These are phyloP conservation scores for Cladosporium sp. DNA, from an alignment of 2,329 filamentous ascomycete genomes.

Conservation along the genomic window DNA sequence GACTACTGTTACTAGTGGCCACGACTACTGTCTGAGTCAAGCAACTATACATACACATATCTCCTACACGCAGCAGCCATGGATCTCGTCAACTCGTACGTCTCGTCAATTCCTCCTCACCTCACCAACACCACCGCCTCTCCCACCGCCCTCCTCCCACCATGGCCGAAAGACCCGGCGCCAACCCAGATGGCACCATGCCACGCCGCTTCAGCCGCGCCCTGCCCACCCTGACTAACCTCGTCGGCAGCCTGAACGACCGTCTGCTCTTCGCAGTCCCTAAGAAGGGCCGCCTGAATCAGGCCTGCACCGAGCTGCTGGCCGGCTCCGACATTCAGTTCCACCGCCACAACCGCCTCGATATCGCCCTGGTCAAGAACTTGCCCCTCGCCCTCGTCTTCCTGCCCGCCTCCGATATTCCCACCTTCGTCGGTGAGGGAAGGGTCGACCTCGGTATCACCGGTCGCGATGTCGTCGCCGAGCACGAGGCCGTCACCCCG, in stretches of 20 bases:
- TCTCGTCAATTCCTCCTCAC: background rate
- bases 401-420: constrained; percentile 94
- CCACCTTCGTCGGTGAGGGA: constrained; percentile 94
- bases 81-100: constrained; percentile 34
- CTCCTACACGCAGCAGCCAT: constrained; percentile 16
- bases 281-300: constrained; percentile 95
- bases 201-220: constrained; percentile 23
- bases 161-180: constrained; percentile 10
- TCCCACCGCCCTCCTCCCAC: constrained; percentile 1
- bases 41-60: background rate
- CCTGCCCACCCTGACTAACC: constrained; percentile 36
- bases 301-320: constrained; percentile 83
- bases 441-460: constrained; percentile 93
- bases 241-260: constrained; percentile 70
- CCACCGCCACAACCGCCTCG: constrained; percentile 86
- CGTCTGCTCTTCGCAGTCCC: constrained; percentile 95
- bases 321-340: constrained; percentile 96
- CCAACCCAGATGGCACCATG: constrained; percentile 7
- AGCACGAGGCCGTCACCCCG: constrained; percentile 58
- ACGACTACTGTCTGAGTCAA: constrained; percentile 6
- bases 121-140: background rate
- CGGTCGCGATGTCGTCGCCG: constrained; percentile 84
- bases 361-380: constrained; percentile 98
- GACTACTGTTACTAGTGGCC: constrained; percentile 6
- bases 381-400: constrained; percentile 93